Evolutionary conservation across 2,329 filamentous ascomycete genomes (phyloP), one percentile per base, ranked within the genome.

Genomic region (Diaporthe helianthi): DNA sequence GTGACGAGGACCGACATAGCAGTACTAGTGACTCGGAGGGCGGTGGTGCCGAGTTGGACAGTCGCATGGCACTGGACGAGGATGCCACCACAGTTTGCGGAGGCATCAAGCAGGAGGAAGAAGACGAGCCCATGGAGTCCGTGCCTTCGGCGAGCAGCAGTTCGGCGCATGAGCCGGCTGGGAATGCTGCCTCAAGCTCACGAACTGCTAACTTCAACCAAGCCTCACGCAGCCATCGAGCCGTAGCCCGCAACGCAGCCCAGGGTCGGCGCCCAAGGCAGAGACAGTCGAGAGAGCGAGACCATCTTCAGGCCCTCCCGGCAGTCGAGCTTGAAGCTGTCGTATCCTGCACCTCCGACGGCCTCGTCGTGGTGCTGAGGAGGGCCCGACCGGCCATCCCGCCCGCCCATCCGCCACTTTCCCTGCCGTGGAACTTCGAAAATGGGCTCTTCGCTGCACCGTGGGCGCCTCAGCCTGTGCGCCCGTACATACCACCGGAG

Each of bases 341-440:
- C n/a, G 90, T 97, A 6, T 97, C 93, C 0, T 97, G 93, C 79
- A 93, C 93, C 2, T 97, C 93, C 0, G 93, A 97, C 77, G 93
- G 93, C 0, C 83, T 97, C 0, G 93, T 97, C 2, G 93, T 97
- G 9, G 90, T 95, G 61, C 82, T 97, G 17, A 88, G 93, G 68
- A 88, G 87, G 72, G 93, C 93, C 29, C 87, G 92, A 31, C 90
- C 92, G 4, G 84, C 89, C 9, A 88, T 94, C 55, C 91, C 91
- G 4, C 82, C 83, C 15, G 79, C 85, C 4, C 83, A 88, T 67
- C 83, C 85, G 10, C 83, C 86, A 15, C 77, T 80, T 31, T 76
- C 83, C 3, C 54, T 71, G 13, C 83, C 79, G 44, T 79, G 81
- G 38, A 84, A 85, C 65, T 82, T 81, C 65, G 82, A 85, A 47